Conservation (phyloP, 495 filamentous ascomycete species). For the Zalerion maritima region DNA sequence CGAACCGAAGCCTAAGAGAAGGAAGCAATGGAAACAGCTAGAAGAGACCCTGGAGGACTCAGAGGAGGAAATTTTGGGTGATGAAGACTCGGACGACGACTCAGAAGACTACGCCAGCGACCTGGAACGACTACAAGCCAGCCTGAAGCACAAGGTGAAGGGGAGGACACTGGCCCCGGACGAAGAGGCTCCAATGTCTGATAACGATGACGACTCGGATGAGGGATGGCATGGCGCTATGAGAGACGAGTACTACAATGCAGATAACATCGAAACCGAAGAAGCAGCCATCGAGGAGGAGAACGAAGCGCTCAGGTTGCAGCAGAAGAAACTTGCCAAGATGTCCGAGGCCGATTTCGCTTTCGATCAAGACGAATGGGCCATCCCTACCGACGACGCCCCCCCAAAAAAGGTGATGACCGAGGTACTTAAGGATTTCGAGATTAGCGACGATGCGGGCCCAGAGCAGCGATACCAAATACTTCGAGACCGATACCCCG, state of each 20-base stretch:
- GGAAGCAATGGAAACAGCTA: constrained; percentile 49
- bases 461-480: constrained; percentile 61
- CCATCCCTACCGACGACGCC: constrained; percentile 24
- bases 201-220: constrained; percentile 55
- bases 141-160: constrained; percentile 10
- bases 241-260: constrained; percentile 83
- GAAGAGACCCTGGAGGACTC: constrained; percentile 46
- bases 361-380: constrained; percentile 81
- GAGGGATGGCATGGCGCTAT: constrained; percentile 74
- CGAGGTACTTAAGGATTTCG: constrained; percentile 68
- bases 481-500: constrained; percentile 68
- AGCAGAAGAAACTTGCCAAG: constrained; percentile 73
- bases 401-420: constrained; percentile 47
- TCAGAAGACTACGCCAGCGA: constrained; percentile 35
- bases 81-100: constrained; percentile 40
- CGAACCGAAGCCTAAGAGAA: constrained; percentile 59
- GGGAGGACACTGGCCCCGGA: constrained; percentile 11
- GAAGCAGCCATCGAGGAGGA: constrained; percentile 88
- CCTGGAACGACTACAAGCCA: constrained; percentile 10
- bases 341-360: constrained; percentile 85
- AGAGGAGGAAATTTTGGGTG: constrained; percentile 78
- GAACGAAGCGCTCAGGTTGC: constrained; percentile 68
- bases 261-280: constrained; percentile 79
- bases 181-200: constrained; percentile 19
- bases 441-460: constrained; percentile 66